Evolutionary conservation across 768 basidiomycete species (phyloP).

Genomic region (Podaxis sp.): DNA sequence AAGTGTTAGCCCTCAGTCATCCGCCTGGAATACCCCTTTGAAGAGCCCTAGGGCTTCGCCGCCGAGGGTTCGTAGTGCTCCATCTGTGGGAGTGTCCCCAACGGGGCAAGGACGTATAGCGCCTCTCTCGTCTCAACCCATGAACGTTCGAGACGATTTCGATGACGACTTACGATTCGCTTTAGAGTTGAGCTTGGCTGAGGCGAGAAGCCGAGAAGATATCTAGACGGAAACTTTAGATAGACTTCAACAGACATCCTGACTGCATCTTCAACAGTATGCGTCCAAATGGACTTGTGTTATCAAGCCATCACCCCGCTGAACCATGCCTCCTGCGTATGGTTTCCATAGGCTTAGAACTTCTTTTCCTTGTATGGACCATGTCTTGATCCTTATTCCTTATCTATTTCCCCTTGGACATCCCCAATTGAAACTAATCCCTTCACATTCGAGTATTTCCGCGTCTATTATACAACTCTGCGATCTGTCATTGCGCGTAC

Average conservation of each 20-base stretch:
- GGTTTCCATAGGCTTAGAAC: not conserved
- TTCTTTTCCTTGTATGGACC: not conserved
- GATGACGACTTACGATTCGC: conserved; percentile 68
- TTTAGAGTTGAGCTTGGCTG: conserved; percentile 70
- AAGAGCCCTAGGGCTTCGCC: conserved; percentile 20
- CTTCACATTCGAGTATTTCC: not conserved
- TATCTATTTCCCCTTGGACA: too few relatives aligned
- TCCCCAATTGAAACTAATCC: conserved; percentile 1
- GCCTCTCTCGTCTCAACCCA: not conserved
- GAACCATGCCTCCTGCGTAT: not conserved
- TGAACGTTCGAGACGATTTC: conserved; percentile 34
- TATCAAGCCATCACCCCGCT: not conserved
- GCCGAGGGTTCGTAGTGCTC: not conserved
- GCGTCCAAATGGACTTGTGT: not conserved
- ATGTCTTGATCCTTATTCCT: too few relatives aligned
- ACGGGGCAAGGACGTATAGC: not conserved
- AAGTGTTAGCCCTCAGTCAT: conserved; percentile 20
- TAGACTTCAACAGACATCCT: not conserved
- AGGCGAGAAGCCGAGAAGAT: conserved; percentile 47
- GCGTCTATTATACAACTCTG: conserved; percentile 41
- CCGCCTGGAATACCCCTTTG: conserved; percentile 42
- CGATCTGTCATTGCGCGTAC: conserved; percentile 75
- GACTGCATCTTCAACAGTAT: conserved; percentile 3
- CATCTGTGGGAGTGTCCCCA: conserved; percentile 11
- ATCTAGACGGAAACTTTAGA: not conserved